Base-by-base conservation (phyloP, 2,329 filamentous ascomycete genomes). In the Aureobasidium pullulans region DNA sequence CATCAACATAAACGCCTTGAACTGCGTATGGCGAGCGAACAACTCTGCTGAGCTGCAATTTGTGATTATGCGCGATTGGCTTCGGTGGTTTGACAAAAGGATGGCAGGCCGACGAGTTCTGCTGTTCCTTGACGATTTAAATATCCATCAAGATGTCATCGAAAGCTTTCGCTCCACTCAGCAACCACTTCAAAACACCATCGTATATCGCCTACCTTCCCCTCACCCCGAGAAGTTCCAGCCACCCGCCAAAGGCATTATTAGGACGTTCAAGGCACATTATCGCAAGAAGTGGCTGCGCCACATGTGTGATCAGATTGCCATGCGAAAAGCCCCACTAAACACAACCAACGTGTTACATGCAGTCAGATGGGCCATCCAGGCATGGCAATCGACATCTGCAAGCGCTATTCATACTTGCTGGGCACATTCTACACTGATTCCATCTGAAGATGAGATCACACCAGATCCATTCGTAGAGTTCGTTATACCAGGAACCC, bases 191-290 rank as follows among this genome's bases (percentile, higher is more conserved):
- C 29, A 52, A 43, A 61, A 62, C 34, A 53, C 60, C 10, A 43
- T 48, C 15, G 34, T 62, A 6, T 46, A 10, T 19, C 54, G 46
- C 46, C 40, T 62, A 7, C 61, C 52, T 15, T 47, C 39, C 32
- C 47, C 42, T 1, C 47, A 52, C 48, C 40, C 46, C 1, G 32
- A 29, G 19, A 58, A 36, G 44, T 47, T 23, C 16, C 50, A 62
- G 39, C 52, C 50, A 15, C 58, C 54, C 2, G 32, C 46, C n/a
- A 34, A 60, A 58, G 61, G 61, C 8, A 60, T 62, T 40, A 59
- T 60, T 23, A 31, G 29, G 8, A 37, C 50, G 23, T 60, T 40
- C 28, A 62, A 62, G 23, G 53, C 50, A 19, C 39, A 58, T 29
- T 62, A 62, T 32, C 40, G 61, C 11, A 50, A 50, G 46, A 16